phyloP scores from a whole-genome alignment of 148 eudicot species.

The Vaccinium macrocarpon region DNA sequence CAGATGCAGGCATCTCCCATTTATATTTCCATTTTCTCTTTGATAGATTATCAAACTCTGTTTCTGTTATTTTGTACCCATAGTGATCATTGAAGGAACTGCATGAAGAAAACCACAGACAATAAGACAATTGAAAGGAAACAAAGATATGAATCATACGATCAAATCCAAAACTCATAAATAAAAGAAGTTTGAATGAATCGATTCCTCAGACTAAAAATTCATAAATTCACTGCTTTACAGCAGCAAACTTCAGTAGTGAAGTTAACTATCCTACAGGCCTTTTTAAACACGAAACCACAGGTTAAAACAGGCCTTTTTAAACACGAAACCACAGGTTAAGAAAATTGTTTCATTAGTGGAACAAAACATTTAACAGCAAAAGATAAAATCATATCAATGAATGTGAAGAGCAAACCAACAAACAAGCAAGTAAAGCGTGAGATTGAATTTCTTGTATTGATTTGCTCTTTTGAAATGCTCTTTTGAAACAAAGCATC shows the following conservation, averaged over 20 bases:
- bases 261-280: background rate
- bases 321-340: background rate
- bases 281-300: background rate
- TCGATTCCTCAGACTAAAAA: background rate
- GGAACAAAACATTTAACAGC: background rate
- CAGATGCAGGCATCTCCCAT: slow-evolving; percentile 71
- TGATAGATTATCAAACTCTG: slow-evolving; percentile 49
- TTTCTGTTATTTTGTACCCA: slow-evolving; percentile 43
- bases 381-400: background rate
- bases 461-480: background rate
- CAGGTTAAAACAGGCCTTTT: too few relatives aligned
- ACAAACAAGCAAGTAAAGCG: background rate
- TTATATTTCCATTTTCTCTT: slow-evolving; percentile 63
- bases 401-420: background rate
- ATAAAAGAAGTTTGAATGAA: background rate
- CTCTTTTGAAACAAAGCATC: background rate
- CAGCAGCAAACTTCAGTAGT: background rate
- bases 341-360: background rate
- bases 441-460: background rate
- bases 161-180: background rate
- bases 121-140: background rate
- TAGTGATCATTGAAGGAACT: slow-evolving; percentile 68
- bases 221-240: background rate
- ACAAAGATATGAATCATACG: background rate
- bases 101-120: slow-evolving; percentile 26